A percentile compares a stretch with the other conserved stretches of the same genome.
Evolutionary conservation across 257 asterid genomes (phyloP).

Genomic region (Gynochthodes officinalis): DNA sequence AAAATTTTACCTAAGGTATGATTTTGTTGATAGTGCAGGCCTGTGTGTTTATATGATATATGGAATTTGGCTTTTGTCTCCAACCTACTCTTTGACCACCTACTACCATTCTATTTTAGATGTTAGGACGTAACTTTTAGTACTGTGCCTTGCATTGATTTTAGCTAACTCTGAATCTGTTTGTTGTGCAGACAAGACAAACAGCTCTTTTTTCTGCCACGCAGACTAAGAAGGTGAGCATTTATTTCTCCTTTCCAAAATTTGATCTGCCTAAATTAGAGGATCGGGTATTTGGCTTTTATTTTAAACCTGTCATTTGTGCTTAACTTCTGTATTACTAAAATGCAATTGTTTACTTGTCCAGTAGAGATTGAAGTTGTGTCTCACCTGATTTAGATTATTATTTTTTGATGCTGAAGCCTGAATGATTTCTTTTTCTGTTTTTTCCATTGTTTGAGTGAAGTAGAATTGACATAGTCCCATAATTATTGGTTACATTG

Average conservation of each 20-base stretch:
- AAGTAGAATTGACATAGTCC: background rate
- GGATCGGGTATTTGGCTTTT: background rate
- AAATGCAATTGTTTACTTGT: background rate
- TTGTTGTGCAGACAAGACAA: constrained; percentile 68
- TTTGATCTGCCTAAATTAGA: background rate
- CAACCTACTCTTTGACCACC: background rate
- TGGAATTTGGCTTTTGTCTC: background rate
- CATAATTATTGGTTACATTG: background rate
- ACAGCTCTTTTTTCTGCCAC: constrained; percentile 98
- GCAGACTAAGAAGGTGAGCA: constrained; percentile 81
- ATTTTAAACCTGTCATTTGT: background rate
- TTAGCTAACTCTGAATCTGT: constrained; percentile 23
- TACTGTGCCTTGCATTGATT: constrained; percentile 10
- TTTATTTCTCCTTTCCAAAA: background rate
- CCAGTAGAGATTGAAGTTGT: background rate
- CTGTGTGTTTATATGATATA: background rate
- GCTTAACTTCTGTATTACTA: background rate
- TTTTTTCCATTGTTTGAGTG: background rate
- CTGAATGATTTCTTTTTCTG: background rate
- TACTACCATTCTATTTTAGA: background rate
- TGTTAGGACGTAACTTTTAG: background rate
- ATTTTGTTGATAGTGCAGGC: background rate
- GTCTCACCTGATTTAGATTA: background rate
- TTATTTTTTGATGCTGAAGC: background rate
- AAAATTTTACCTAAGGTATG: constrained; percentile 84